phyloP scores from a whole-genome alignment of 2,329 filamentous ascomycete species.

The Claviceps spartinae region DNA sequence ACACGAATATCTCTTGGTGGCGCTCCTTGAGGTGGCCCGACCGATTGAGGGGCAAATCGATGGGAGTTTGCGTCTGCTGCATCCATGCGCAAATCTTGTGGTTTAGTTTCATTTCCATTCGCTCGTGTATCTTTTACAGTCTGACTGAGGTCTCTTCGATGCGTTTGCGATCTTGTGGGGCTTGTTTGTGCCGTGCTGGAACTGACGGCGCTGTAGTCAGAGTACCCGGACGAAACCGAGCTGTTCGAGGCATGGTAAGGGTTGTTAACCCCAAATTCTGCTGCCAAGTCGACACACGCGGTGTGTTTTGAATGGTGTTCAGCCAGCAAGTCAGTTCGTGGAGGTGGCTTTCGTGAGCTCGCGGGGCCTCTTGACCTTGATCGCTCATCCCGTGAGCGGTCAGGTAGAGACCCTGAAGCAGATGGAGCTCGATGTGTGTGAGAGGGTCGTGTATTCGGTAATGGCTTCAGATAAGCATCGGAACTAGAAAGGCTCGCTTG shows the following conservation, averaged over 20 bases:
- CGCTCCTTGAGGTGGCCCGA: constrained; percentile 16
- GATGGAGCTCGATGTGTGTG: constrained; percentile 28
- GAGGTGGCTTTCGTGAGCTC: constrained; percentile 38
- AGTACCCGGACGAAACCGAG: constrained; percentile 52
- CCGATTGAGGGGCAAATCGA: constrained; percentile 13
- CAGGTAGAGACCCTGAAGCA: constrained; percentile 29
- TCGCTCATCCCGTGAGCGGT: constrained; percentile 20
- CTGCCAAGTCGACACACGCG: constrained; percentile 39
- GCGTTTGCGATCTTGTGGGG: constrained; percentile 18
- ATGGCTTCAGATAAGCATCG: constrained; percentile 38
- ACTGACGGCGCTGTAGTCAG: constrained; percentile 43
- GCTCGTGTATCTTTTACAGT: constrained; percentile 43
- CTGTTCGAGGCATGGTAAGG: constrained; percentile 51
- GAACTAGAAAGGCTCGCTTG: constrained; percentile 29
- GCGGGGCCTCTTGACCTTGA: constrained; percentile 34
- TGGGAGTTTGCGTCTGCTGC: constrained; percentile 15
- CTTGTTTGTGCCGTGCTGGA: constrained; percentile 47
- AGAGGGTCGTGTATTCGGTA: constrained; percentile 23
- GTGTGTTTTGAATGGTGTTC: constrained; percentile 23
- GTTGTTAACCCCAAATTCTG: constrained; percentile 47
- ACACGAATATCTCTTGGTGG: constrained; percentile 12
- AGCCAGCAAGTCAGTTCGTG: constrained; percentile 34
- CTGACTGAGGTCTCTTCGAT: constrained; percentile 32
- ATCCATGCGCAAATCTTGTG: constrained; percentile 21
- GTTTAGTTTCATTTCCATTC: constrained; percentile 27